Conservation (phyloP, 768 basidiomycete species). For the Boletus insuetus region DNA sequence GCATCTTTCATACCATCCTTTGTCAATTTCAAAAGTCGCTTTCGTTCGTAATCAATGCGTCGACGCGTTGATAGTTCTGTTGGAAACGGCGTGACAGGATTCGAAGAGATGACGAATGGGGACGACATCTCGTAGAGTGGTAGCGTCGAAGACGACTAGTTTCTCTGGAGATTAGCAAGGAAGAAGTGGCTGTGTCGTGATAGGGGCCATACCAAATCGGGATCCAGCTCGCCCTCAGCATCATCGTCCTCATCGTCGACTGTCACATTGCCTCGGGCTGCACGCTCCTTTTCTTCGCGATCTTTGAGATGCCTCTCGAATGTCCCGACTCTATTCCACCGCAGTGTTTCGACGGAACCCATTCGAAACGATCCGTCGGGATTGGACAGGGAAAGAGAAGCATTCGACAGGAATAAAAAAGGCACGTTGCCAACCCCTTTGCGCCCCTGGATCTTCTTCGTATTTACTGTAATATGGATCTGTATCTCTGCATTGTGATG, state of each 20-base stretch:
- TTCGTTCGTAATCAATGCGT: slow-evolving; percentile 31
- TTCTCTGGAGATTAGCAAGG: too few relatives aligned
- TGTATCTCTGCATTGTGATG: slow-evolving; percentile 50
- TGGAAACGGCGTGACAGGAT: slow-evolving; percentile 32
- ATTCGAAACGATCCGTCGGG: slow-evolving; percentile 23
- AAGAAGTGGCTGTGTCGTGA: neutral
- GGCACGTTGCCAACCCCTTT: slow-evolving; percentile 62
- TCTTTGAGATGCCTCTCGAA: slow-evolving; percentile 28
- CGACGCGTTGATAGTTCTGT: slow-evolving; percentile 24
- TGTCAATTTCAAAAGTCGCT: slow-evolving; percentile 27
- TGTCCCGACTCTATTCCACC: slow-evolving; percentile 29
- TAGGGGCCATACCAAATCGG: slow-evolving; percentile 23
- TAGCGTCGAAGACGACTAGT: slow-evolving; percentile 28
- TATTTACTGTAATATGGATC: slow-evolving; percentile 65
- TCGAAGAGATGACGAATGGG: slow-evolving; percentile 25
- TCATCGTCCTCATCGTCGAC: slow-evolving; percentile 23
- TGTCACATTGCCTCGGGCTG: slow-evolving; percentile 9
- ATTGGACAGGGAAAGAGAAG: slow-evolving; percentile 31
- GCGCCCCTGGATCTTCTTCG: slow-evolving; percentile 46
- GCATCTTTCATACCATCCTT: slow-evolving; percentile 29
- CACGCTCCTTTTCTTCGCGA: slow-evolving; percentile 28
- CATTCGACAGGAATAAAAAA: slow-evolving; percentile 54
- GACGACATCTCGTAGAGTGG: slow-evolving; percentile 26
- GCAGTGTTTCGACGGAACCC: slow-evolving; percentile 23
- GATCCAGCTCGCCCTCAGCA: slow-evolving; percentile 27